Conservation (phyloP, 192 early-diverging fungal species). For the Backusella tuberculispora region DNA sequence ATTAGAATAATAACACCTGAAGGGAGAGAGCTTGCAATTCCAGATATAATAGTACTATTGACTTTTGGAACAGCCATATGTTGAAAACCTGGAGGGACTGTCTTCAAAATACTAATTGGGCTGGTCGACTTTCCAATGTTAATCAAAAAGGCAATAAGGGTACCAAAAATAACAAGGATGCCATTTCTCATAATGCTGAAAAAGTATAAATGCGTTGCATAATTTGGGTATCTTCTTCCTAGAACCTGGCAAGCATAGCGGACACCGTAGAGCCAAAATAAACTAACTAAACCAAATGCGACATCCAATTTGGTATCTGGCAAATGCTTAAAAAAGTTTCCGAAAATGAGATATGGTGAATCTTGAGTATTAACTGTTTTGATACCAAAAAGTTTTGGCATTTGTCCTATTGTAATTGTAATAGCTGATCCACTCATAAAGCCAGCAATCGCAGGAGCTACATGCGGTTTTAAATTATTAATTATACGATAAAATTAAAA, state of each 20-base stretch:
- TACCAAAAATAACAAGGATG: slow-evolving; percentile 77
- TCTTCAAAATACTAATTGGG: slow-evolving; percentile 72
- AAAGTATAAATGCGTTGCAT: slow-evolving; percentile 60
- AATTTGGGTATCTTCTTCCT: slow-evolving; percentile 51
- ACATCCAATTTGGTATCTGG: slow-evolving; percentile 58
- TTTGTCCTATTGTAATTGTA: slow-evolving; percentile 72
- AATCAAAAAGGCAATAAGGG: slow-evolving; percentile 71
- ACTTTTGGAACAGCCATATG: slow-evolving; percentile 61
- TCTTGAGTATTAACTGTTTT: slow-evolving; percentile 74
- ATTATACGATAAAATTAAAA: neutral
- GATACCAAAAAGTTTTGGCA: slow-evolving; percentile 83
- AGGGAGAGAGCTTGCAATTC: slow-evolving; percentile 61
- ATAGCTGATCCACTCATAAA: slow-evolving; percentile 89
- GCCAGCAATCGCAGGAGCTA: slow-evolving; percentile 80
- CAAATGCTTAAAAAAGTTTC: slow-evolving; percentile 53
- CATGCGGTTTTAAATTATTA: neutral
- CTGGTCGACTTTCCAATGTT: slow-evolving; percentile 50
- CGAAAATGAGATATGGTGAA: slow-evolving; percentile 59
- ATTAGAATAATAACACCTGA: slow-evolving; percentile 78
- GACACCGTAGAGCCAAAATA: slow-evolving; percentile 48
- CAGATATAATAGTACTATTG: slow-evolving; percentile 53
- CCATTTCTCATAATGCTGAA: slow-evolving; percentile 74
- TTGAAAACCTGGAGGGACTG: slow-evolving; percentile 80
- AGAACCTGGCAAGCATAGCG: slow-evolving; percentile 44
- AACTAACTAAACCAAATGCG: slow-evolving; percentile 57